These are phyloP conservation scores for Encephalitozoon romaleae DNA, from an alignment of 371 early-diverging fungal species.

Conservation along the genomic window DNA sequence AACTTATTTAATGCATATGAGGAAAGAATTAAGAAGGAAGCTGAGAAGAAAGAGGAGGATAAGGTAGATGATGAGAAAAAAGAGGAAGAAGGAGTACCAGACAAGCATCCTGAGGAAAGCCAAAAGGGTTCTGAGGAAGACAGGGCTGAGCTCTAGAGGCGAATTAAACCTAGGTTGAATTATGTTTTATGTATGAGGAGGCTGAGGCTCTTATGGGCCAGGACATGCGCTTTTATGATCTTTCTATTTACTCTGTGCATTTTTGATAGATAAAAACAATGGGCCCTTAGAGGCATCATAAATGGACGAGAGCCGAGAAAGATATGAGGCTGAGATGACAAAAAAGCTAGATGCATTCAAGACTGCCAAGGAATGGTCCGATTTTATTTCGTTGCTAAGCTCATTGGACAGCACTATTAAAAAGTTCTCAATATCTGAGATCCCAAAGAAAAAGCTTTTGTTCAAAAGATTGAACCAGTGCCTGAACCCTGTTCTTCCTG, in stretches of 20 bases:
- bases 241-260: neutral
- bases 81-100: neutral
- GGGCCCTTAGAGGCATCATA: neutral
- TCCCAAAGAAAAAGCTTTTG: slow-evolving; percentile 73
- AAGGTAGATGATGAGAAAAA: too few relatives aligned
- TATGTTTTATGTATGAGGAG: neutral
- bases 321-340: slow-evolving; percentile 48
- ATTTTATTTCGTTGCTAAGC: slow-evolving; percentile 55
- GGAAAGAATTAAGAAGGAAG: slow-evolving; percentile 1
- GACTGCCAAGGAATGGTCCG: slow-evolving; percentile 60
- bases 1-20: neutral
- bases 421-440: slow-evolving; percentile 30
- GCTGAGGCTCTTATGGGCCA: neutral
- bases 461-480: slow-evolving; percentile 89
- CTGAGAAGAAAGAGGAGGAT: neutral
- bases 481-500: slow-evolving; percentile 89
- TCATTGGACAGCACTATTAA: slow-evolving; percentile 47
- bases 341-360: slow-evolving; percentile 60
- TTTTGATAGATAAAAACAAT: neutral
- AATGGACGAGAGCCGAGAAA: slow-evolving; percentile 35
- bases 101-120: neutral
- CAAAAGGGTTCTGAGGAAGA: neutral
- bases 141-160: neutral
- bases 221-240: too few relatives aligned
- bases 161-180: neutral